phyloP scores from a whole-genome alignment of 352 stramenopile species.

The Phytophthora sojae region DNA sequence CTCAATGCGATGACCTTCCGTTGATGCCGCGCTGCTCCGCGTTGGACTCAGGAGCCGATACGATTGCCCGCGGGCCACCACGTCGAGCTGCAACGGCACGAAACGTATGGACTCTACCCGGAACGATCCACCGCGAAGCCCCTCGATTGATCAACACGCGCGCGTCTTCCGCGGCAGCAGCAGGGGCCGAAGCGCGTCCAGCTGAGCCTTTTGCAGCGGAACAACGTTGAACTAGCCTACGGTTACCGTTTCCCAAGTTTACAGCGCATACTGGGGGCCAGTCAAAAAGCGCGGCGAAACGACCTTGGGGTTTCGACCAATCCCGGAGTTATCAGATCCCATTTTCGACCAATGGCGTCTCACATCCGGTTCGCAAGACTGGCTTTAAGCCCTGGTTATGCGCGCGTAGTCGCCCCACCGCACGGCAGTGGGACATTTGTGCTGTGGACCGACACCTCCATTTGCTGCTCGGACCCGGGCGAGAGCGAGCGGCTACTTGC shows the following conservation, averaged over 20 bases:
- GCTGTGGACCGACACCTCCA: conserved; percentile 16
- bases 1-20: background rate
- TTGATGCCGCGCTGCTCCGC: background rate
- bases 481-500: conserved; percentile 8
- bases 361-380: conserved; percentile 13
- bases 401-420: conserved; percentile 17
- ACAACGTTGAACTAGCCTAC: conserved; percentile 7
- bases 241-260: conserved; percentile 7
- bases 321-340: background rate
- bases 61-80: background rate
- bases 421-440: conserved; percentile 34
- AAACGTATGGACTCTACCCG: conserved; percentile 29
- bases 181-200: conserved; percentile 5
- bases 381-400: conserved; percentile 29
- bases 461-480: conserved; percentile 5
- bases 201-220: background rate
- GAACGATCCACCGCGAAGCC: conserved; percentile 10
- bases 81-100: conserved; percentile 22
- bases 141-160: conserved; percentile 21
- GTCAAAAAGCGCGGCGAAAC: conserved; percentile 16
- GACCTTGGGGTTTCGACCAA: conserved; percentile 14
- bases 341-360: conserved; percentile 24
- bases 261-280: conserved; percentile 11
- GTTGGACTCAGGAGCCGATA: background rate
- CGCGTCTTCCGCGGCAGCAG: background rate